phyloP scores from a whole-genome alignment of 148 eudicot species.

The Fagopyrum esculentum region DNA sequence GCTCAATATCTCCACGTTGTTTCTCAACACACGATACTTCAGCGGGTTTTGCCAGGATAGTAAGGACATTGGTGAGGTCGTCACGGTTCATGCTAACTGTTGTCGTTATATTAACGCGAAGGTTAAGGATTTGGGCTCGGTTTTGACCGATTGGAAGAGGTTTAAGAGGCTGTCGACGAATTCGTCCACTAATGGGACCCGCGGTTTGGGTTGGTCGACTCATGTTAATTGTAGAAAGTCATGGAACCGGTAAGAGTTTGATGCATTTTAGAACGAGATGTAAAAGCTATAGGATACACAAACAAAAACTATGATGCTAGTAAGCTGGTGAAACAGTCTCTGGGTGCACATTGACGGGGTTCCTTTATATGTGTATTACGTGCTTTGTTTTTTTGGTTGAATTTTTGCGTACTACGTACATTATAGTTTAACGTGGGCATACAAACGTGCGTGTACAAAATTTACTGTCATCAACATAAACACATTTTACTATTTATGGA shows the following conservation, averaged over 20 bases:
- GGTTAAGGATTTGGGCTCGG: slow-evolving; percentile 39
- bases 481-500: no score
- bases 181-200: slow-evolving; percentile 14
- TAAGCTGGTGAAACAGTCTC: no score
- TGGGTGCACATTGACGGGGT: no score
- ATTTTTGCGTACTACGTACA: no score
- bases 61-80: slow-evolving; percentile 30
- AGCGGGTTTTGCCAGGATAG: slow-evolving; percentile 69
- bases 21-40: slow-evolving; percentile 46
- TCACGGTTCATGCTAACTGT: slow-evolving; percentile 78
- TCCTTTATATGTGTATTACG: no score
- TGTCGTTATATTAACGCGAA: slow-evolving; percentile 62
- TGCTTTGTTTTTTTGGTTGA: no score
- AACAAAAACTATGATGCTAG: no score
- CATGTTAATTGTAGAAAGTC: slow-evolving; percentile 32
- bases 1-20: slow-evolving; percentile 29
- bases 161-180: slow-evolving; percentile 2
- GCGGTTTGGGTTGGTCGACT: slow-evolving; percentile 30
- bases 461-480: no score
- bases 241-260: slow-evolving; percentile 17
- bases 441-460: no score
- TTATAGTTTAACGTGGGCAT: no score
- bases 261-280: no score
- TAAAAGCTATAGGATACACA: no score
- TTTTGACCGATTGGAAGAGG: slow-evolving; percentile 46